A percentile compares a stretch with the other conserved stretches of the same genome.
Evolutionary conservation across 2,329 filamentous ascomycete species (phyloP).

Genomic region (Pyrenochaeta sp.): DNA sequence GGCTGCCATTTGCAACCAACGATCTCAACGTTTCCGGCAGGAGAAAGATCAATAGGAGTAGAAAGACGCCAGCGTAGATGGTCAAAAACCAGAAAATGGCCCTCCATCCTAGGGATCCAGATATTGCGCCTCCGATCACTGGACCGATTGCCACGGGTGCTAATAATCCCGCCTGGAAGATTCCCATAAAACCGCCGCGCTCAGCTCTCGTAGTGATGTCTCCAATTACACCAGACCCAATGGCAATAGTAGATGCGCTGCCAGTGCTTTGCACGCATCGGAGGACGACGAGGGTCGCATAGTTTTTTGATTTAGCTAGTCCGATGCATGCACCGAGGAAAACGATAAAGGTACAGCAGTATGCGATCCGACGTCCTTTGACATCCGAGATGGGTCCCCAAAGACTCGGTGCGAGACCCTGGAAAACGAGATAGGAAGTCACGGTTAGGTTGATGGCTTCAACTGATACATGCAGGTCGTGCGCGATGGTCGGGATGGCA

Average conservation of each 20-base stretch:
- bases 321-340: conserved; percentile 52
- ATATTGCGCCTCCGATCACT: conserved; percentile 58
- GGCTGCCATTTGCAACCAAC: too few species aligned
- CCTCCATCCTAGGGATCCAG: conserved; percentile 59
- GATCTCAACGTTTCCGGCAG: background rate
- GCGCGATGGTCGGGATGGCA: conserved; percentile 51
- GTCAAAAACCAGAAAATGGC: conserved; percentile 63
- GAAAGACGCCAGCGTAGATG: conserved; percentile 52
- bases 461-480: conserved; percentile 49
- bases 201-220: conserved; percentile 53
- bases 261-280: conserved; percentile 55
- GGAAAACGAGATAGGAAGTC: conserved; percentile 56
- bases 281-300: conserved; percentile 50
- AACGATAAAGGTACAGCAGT: conserved; percentile 50
- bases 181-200: conserved; percentile 52
- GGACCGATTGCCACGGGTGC: conserved; percentile 56
- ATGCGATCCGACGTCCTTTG: conserved; percentile 51
- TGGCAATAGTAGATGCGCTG: conserved; percentile 53
- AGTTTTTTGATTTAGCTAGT: conserved; percentile 49
- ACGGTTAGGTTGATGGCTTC: conserved; percentile 52
- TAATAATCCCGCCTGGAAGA: conserved; percentile 49
- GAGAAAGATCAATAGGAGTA: conserved; percentile 38
- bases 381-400: conserved; percentile 53
- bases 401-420: conserved; percentile 53
- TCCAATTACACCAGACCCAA: conserved; percentile 52